Evolutionary conservation across 1,284 basidiomycete genomes (phyloP).

Genomic region (Ustilago lituana): DNA sequence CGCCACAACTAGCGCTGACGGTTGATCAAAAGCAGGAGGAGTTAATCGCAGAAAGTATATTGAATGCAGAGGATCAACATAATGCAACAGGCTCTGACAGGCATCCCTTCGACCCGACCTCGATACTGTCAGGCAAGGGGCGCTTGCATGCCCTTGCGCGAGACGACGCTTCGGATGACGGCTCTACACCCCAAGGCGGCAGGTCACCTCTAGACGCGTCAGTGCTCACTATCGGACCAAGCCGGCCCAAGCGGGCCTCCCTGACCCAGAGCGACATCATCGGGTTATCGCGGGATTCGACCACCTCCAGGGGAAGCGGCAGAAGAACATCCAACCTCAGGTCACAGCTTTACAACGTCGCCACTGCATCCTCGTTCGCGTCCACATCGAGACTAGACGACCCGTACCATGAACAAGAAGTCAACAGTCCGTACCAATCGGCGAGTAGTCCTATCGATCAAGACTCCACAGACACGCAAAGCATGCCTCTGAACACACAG

Average conservation of each 20-base stretch:
- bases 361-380: conserved; percentile 13
- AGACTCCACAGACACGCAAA: conserved; percentile 1
- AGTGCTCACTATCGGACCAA: conserved; percentile 32
- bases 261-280: conserved; percentile 40
- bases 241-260: conserved; percentile 14
- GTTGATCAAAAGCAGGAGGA: neutral
- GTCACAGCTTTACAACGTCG: conserved; percentile 25
- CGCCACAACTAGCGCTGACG: neutral
- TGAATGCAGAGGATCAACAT: neutral
- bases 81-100: neutral
- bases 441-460: conserved; percentile 9
- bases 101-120: conserved; percentile 6
- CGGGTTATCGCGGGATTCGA: conserved; percentile 10
- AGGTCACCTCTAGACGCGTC: conserved; percentile 41
- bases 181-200: conserved; percentile 44
- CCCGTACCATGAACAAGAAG: neutral
- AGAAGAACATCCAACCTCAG: conserved; percentile 14
- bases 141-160: conserved; percentile 20
- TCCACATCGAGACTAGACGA: conserved; percentile 1
- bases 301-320: neutral
- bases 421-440: neutral
- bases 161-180: conserved; percentile 26
- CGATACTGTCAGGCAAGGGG: conserved; percentile 12
- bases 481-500: neutral
- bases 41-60: neutral